Evolutionary conservation across 2,329 filamentous ascomycete genomes (phyloP).

Genomic region (Trichoderma sp.): DNA sequence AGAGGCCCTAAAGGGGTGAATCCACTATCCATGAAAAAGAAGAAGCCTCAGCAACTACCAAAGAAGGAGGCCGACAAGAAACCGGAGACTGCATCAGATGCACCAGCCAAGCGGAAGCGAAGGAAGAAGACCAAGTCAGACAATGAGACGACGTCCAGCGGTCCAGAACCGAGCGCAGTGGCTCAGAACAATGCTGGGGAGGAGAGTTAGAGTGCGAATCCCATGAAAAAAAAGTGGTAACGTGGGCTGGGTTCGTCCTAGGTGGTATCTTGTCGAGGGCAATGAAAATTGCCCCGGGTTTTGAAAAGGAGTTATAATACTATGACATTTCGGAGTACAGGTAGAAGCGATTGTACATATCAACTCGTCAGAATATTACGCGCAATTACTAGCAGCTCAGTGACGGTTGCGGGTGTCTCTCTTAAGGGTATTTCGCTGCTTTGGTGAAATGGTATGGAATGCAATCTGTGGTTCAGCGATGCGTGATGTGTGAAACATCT

Average conservation of each 20-base stretch:
- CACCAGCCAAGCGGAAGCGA: slow-evolving; percentile 33
- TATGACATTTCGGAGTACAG: slow-evolving; percentile 1
- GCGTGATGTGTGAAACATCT: neutral
- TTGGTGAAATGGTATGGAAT: neutral
- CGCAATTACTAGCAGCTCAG: neutral
- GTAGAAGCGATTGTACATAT: slow-evolving; percentile 9
- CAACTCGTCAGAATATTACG: neutral
- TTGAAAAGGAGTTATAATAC: neutral
- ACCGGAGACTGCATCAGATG: slow-evolving; percentile 27
- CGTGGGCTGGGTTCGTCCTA: too few relatives aligned
- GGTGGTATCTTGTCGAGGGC: neutral
- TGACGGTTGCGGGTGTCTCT: neutral
- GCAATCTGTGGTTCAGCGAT: neutral
- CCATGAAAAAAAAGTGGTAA: neutral
- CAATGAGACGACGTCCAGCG: slow-evolving; percentile 22
- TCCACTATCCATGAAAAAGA: slow-evolving; percentile 66
- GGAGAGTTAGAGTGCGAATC: slow-evolving; percentile 23
- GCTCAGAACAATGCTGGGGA: slow-evolving; percentile 21
- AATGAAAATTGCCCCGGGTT: neutral
- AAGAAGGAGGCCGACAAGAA: slow-evolving; percentile 27
- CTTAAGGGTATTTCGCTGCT: neutral
- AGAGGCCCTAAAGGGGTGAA: slow-evolving; percentile 68
- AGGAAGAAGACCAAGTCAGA: slow-evolving; percentile 33
- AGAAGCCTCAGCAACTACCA: slow-evolving; percentile 33
- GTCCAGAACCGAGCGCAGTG: slow-evolving; percentile 18